Base-by-base conservation (phyloP, 139 green algal species). In the Chlorella sp. region DNA sequence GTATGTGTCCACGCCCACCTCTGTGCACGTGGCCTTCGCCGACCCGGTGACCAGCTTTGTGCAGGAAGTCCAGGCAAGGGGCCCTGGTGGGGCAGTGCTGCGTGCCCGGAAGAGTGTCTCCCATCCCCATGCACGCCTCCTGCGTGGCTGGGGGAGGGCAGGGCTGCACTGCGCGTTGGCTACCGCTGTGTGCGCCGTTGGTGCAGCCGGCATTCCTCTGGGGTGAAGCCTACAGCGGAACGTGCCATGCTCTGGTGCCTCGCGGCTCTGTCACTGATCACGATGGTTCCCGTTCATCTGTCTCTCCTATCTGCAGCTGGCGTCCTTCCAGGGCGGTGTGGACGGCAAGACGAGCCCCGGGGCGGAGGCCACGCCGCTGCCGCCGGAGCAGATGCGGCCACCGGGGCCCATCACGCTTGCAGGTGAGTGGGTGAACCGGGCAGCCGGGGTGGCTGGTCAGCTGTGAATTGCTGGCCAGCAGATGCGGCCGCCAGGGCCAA, bases 11-110 rank as follows among this genome's bases (percentile, higher is more conserved):
- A 89, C 85, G 17, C 87, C 76, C 14, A 80, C 80, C 68, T 75
- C 64, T 11, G 28, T 92, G 36, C 79, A 90, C 41, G 75, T 80
- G 26, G 79, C 87, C 17, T 92, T 93, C 78, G 83, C 87, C 20
- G 87, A 90, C 79, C 83, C 87, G 16, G 67, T 76, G 11, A 62
- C 84, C 48, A 8, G 73, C 14, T 88, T 87, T 83, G 87, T 90
- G 64, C 83, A 90, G 77, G 82, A 80, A 36, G 64, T 84, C 32
- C 65, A 84, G 77, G 77, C 60, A 41, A n/a, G 70, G 22, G 67
- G 17, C 19, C 30, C 67, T 30, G 32, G n/a, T n/a, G n/a, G n/a
- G n/a, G n/a, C n/a, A n/a, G n/a, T n/a, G n/a, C n/a, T n/a, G n/a
- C n/a, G n/a, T n/a, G n/a, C n/a, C n/a, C n/a, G n/a, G n/a, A n/a